A percentile compares a stretch with the other conserved stretches of the same genome.
These are phyloP conservation scores for Silene noctiflora DNA, from an alignment of 179 eudicot genomes.

Conservation along the genomic window DNA sequence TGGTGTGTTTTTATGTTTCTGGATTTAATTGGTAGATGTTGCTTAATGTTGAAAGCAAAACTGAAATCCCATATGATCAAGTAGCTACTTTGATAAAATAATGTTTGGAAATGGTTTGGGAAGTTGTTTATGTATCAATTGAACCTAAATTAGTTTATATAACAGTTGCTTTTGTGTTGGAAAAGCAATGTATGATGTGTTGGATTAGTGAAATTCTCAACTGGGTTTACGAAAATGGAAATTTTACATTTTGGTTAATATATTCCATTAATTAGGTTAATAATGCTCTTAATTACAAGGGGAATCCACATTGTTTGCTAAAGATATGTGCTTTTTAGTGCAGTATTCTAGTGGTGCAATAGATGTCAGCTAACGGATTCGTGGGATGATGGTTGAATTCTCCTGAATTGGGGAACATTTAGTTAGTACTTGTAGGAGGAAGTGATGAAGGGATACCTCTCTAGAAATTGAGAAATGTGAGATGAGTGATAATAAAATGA, in stretches of 20 bases:
- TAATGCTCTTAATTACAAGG: background rate
- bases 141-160: background rate
- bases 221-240: background rate
- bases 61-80: conserved; percentile 1
- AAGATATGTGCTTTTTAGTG: background rate
- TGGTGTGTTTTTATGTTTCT: too few species aligned
- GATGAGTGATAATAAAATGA: background rate
- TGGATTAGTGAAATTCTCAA: background rate
- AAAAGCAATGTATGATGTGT: background rate
- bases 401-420: too few species aligned
- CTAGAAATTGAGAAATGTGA: conserved; percentile 4
- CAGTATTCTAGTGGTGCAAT: background rate
- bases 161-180: background rate
- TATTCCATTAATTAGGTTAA: background rate
- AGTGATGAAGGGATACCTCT: background rate
- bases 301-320: background rate
- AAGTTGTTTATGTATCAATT: background rate
- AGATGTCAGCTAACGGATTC: background rate
- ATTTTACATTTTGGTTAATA: background rate
- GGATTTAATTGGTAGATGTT: background rate
- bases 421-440: background rate
- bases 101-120: background rate
- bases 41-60: background rate
- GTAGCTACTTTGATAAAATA: background rate
- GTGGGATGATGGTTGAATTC: background rate